phyloP scores from a whole-genome alignment of 2,329 filamentous ascomycete genomes.

The Emydomyces testavorans region DNA sequence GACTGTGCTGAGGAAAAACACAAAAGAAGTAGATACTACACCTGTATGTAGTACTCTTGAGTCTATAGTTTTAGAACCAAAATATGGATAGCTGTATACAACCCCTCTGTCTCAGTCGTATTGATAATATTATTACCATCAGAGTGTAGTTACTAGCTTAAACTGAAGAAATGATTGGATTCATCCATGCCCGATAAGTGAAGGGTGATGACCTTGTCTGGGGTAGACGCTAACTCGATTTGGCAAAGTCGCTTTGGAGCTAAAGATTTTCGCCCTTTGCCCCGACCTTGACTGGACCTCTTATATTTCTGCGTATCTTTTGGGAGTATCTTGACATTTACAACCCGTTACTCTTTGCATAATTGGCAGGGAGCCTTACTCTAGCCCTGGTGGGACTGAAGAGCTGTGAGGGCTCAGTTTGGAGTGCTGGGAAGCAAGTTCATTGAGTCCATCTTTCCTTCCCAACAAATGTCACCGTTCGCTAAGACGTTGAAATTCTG shows the following conservation, averaged over 20 bases:
- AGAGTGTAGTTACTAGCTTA: no score
- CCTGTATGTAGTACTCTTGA: neutral
- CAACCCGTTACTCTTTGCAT: constrained; percentile 3
- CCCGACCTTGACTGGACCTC: constrained; percentile 1
- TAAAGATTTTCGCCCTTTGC: constrained; percentile 16
- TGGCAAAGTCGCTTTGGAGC: constrained; percentile 13
- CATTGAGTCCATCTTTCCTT: neutral
- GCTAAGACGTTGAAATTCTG: constrained; percentile 2
- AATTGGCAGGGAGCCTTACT: constrained; percentile 8
- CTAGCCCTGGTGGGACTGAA: constrained; percentile 16
- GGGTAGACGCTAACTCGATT: constrained; percentile 13
- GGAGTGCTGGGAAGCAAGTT: constrained; percentile 13
- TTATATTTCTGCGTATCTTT: neutral
- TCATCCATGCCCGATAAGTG: constrained; percentile 1
- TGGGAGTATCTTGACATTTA: constrained; percentile 4
- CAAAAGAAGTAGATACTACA: neutral
- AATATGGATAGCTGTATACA: neutral
- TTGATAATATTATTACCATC: no score
- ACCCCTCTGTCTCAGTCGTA: no score
- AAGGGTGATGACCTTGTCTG: constrained; percentile 7
- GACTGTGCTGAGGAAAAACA: neutral
- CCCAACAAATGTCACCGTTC: neutral
- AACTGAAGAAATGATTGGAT: neutral
- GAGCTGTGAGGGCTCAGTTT: constrained; percentile 15
- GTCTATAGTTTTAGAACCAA: neutral